Conservation (phyloP, 1,139 yeast species). For the Arxiozyma heterogenica region DNA sequence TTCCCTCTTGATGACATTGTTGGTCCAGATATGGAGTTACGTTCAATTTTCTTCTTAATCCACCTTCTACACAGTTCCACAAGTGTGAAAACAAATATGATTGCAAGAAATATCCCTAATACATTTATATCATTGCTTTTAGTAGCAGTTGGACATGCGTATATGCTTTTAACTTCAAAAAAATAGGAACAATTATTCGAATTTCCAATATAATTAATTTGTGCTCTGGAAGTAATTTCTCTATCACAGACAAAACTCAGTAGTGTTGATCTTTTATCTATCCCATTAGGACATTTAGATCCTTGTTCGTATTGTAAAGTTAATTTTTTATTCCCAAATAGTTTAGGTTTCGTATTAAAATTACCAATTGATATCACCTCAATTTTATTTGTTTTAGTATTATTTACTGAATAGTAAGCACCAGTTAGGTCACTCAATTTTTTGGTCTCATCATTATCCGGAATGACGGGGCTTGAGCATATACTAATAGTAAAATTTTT, state of each 20-base stretch:
- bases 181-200: conserved; percentile 70
- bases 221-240: conserved; percentile 58
- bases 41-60: conserved; percentile 14
- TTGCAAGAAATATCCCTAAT: conserved; percentile 28
- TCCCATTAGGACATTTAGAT: conserved; percentile 48
- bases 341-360: conserved; percentile 45
- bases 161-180: conserved; percentile 77
- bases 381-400: conserved; percentile 11
- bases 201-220: conserved; percentile 61
- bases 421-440: conserved; percentile 45
- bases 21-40: background rate
- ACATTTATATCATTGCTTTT: conserved; percentile 31
- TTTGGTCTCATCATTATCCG: conserved; percentile 27
- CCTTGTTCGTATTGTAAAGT: conserved; percentile 67
- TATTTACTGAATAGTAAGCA: conserved; percentile 42
- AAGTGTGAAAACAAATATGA: conserved; percentile 31
- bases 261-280: conserved; percentile 53
- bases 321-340: conserved; percentile 39
- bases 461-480: conserved; percentile 45
- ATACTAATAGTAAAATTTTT: conserved; percentile 72
- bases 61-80: conserved; percentile 32
- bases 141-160: conserved; percentile 80
- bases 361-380: conserved; percentile 59
- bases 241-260: conserved; percentile 74
- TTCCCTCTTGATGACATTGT: background rate